phyloP scores from a whole-genome alignment of 2,329 filamentous ascomycete genomes.

The Coniella lustricola region DNA sequence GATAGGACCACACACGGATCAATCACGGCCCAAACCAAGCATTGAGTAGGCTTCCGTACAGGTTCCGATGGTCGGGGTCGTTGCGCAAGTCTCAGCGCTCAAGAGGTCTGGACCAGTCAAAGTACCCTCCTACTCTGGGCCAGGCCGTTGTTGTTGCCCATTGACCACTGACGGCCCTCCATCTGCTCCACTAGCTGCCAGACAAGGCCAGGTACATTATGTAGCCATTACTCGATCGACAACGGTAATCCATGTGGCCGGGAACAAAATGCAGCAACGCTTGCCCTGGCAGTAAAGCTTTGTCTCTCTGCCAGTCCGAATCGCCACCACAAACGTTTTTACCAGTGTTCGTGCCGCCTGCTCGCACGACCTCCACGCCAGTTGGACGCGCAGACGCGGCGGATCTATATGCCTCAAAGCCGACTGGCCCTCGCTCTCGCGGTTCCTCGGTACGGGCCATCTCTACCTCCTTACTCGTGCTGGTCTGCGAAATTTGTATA shows the following conservation, averaged over 20 bases:
- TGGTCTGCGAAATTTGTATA: too few relatives aligned
- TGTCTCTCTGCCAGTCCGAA: background rate
- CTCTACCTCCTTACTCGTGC: too few relatives aligned
- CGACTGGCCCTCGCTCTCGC: background rate
- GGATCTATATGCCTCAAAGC: background rate
- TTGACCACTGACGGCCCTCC: too few relatives aligned
- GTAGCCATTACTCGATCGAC: too few relatives aligned
- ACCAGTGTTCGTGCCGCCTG: too few relatives aligned
- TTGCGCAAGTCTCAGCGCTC: constrained; percentile 13
- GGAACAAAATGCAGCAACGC: too few relatives aligned
- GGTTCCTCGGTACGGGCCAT: background rate
- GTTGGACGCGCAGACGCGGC: constrained; percentile 15
- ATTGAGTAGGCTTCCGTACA: constrained; percentile 9
- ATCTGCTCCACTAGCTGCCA: too few relatives aligned
- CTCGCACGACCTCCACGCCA: constrained; percentile 9
- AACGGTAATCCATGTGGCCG: too few relatives aligned
- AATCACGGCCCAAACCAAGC: constrained; percentile 6
- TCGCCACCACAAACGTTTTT: too few relatives aligned
- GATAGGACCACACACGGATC: constrained; percentile 10
- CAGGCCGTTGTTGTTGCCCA: background rate
- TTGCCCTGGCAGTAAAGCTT: background rate
- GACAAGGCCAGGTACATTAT: too few relatives aligned
- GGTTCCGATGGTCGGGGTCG: constrained; percentile 9
- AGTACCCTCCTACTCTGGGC: background rate
- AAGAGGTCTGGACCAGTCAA: constrained; percentile 16